Evolutionary conservation across 495 filamentous ascomycete species (phyloP).

Genomic region (Immersiella caudata): DNA sequence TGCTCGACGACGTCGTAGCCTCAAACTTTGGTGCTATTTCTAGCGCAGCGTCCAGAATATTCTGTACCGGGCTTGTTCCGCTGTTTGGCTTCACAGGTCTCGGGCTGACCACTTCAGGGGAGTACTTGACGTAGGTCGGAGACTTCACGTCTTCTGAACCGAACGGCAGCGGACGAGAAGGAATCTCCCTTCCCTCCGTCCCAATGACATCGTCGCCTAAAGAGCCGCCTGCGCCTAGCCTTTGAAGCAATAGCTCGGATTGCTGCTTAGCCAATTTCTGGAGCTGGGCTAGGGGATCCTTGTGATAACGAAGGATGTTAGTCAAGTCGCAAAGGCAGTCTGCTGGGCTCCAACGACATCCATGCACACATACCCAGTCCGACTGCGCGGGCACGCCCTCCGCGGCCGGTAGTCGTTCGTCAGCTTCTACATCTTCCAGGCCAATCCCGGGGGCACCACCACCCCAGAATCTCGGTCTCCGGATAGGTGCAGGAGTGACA

Average conservation of each 20-base stretch:
- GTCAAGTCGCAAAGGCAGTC: constrained; percentile 64
- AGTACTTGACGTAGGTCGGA: constrained; percentile 50
- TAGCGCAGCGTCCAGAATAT: constrained; percentile 28
- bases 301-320: constrained; percentile 55
- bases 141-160: constrained; percentile 51
- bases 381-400: constrained; percentile 81
- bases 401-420: constrained; percentile 66
- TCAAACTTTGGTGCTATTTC: constrained; percentile 23
- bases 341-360: constrained; percentile 50
- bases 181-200: constrained; percentile 37
- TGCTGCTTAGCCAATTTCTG: constrained; percentile 68
- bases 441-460: constrained; percentile 48
- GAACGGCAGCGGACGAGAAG: constrained; percentile 47
- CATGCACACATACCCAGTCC: constrained; percentile 84
- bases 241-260: constrained; percentile 52
- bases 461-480: constrained; percentile 44
- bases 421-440: constrained; percentile 57
- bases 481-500: constrained; percentile 81
- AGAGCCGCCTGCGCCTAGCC: constrained; percentile 37
- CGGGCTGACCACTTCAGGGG: constrained; percentile 39
- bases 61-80: constrained; percentile 36
- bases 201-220: constrained; percentile 29
- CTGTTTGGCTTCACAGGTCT: constrained; percentile 45
- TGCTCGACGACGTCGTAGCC: neutral
- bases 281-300: constrained; percentile 70